Base-by-base conservation (phyloP, 1,284 basidiomycete genomes). In the Ustilago trichophora region DNA sequence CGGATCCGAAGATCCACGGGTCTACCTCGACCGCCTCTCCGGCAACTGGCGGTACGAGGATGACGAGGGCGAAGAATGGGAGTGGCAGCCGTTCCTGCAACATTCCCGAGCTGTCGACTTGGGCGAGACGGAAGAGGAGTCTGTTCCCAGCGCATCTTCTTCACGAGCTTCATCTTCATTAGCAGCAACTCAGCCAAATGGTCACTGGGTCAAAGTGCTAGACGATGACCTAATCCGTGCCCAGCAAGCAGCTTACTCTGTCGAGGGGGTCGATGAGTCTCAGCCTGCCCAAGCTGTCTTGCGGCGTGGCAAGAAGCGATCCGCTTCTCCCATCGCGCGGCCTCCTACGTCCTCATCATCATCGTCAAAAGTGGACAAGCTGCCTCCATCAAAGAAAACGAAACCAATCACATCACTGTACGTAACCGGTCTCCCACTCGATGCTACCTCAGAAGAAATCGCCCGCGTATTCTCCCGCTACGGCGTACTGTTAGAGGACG, bases 401-500 rank as follows among this genome's bases (percentile, higher is more conserved):
- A 67, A 69, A 42, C 72, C 60, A 12, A 51, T 74, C 50, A 98
- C 95, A 0, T 93, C 93, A 1, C 88, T 98, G 32, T 98, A 91
- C 83, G 89, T 98, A 37, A 91, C 91, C 4, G 87, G 88, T 42
- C 87, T 99, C 1, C 96, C 95, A 1, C 80, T 77, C 6, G 91
- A 94, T 76, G 85, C 92, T 0, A 90, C 90, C 0, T 72, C 82
- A 9, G 88, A 91, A 19, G 91, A 93, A 77, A 82, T 99, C 29
- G 85, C 88, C 7, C 86, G 87, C 32, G 88, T 91, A 10, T 99
- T 98, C 82, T 88, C 88, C 24, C 92, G 89, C 77, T 97, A 90
- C 72, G 95, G 95, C 9, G 87, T 98, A 21, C 88, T 98, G 55
- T 89, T 97, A 78, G 91, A 96, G 77, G 93, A 93, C 72, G 90